Base-by-base conservation (phyloP, 306 rosid genomes). In the Ochetophila trinervis region DNA sequence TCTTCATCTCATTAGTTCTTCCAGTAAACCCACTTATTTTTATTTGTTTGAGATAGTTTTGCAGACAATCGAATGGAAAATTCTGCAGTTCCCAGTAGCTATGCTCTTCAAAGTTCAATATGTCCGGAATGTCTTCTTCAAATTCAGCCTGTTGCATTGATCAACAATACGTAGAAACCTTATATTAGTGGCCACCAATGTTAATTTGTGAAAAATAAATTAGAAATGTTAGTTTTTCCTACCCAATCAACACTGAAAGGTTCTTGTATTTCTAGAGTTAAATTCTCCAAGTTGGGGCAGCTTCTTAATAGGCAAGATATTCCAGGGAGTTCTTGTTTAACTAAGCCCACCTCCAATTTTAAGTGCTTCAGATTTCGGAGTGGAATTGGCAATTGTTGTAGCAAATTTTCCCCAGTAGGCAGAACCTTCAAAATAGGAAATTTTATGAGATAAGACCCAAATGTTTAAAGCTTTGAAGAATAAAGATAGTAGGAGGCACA, bases 351-450 rank as follows among this genome's bases (percentile, higher is more conserved):
- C 34, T n/a, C 27, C 57, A 65, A 18, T 40, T 49, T 65, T 19
- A 65, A 51, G 59, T 51, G 69, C 59, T 20, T 22, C 1, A 65
- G 48, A 24, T 27, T 36, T 12, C n/a, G 44, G 11, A 65, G 58
- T 48, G 44, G 69, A 18, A n/a, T 65, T 2, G 57, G 69, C 59
- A 65, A 65, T 4, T 48, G 27, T 8, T 65, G 47, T 11, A 65
- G 69, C 49, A 65, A 51, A 27, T 65, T 35, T 65, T 51, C 69
- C 4, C 69, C 69, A 17, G 59, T 65, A 35, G 69, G 69, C 19
- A 65, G 58, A 51, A 65, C 59, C 69, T 65, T 32, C 16, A 32
- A 53, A 65, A 34, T n/a, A 32, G 47, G 20, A 65, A 65, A 50
- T 50, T 24, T 49, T 23, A 51, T 30, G 11, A 51, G 5, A 4